Evolutionary conservation across 2,329 filamentous ascomycete species (phyloP), one percentile per base, ranked within the genome.

Genomic region (Cladosporium velox): DNA sequence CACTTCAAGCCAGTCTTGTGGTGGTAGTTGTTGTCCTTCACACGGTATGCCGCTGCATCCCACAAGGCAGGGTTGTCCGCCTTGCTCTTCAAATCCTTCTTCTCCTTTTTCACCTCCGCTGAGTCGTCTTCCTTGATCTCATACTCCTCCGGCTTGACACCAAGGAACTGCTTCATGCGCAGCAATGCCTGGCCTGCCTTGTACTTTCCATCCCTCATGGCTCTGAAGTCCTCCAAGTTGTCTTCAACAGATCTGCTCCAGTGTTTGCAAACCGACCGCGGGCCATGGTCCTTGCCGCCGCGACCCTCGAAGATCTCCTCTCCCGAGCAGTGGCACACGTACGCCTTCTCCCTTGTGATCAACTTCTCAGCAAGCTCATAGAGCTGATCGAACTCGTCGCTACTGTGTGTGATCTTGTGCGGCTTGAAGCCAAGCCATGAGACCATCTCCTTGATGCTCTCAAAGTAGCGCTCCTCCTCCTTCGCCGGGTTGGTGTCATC

Each of bases 401-500:
- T 94, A 34, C 92, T 92, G 79, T 97, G 90, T 3, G 94, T 97
- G 71, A 96, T 88, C 69, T 86, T 85, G 71, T 85, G 85, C 1
- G 93, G 93, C 70, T 86, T 88, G 74, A 97, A 97, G 7, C 89
- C 91, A 7, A 97, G 83, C 95, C 95, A 98, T 71, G 84, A 80
- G 60, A 97, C 86, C 76, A 94, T 92, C 69, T 97, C 92, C 73
- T 92, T 84, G 71, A 98, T 98, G n/a, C 92, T 90, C 12, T 85
- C 86, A 75, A 96, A 96, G 79, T 93, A 98, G 66, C 90, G 85
- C 79, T 96, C 91, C 77, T 97, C 91, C 78, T 98, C 95, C 57
- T 91, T 91, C 70, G 93, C 92, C 1, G 95, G 95, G 77, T 98
- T 98, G 15, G 95, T 98, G 74, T 98, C 95, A 77, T 98, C 95